These are phyloP conservation scores for Aspergillus alliaceus DNA, from an alignment of 2,329 filamentous ascomycete genomes.

Conservation along the genomic window DNA sequence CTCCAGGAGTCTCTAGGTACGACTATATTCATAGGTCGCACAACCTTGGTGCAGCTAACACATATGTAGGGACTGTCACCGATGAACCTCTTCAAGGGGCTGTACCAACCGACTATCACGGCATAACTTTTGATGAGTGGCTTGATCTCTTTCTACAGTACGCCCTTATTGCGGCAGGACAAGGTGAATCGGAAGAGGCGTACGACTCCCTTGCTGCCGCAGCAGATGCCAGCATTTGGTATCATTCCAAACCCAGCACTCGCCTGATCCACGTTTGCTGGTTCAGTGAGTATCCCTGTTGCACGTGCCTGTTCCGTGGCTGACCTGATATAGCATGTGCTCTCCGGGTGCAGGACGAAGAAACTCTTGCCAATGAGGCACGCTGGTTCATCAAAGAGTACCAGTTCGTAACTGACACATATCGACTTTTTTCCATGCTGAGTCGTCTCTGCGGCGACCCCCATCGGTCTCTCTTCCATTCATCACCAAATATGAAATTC, in stretches of 20 bases:
- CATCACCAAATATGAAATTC: slow-evolving; percentile 83
- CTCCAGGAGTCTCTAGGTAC: slow-evolving; percentile 45
- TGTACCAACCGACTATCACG: slow-evolving; percentile 64
- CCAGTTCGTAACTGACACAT: slow-evolving; percentile 76
- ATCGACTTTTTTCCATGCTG: slow-evolving; percentile 78
- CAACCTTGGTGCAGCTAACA: slow-evolving; percentile 12
- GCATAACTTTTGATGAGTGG: slow-evolving; percentile 81
- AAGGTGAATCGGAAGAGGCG: slow-evolving; percentile 67
- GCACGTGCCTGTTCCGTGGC: not conserved
- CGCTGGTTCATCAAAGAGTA: slow-evolving; percentile 84
- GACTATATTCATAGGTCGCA: not conserved
- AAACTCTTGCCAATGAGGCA: slow-evolving; percentile 71
- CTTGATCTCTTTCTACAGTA: slow-evolving; percentile 88
- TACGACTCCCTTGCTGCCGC: slow-evolving; percentile 80
- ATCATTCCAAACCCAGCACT: slow-evolving; percentile 64
- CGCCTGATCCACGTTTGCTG: slow-evolving; percentile 76
- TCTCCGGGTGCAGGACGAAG: slow-evolving; percentile 73
- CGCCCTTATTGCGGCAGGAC: slow-evolving; percentile 70
- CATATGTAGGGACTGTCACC: slow-evolving; percentile 17
- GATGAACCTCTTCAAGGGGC: slow-evolving; percentile 30
- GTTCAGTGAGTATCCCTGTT: slow-evolving; percentile 56
- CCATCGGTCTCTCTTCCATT: slow-evolving; percentile 63
- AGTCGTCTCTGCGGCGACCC: slow-evolving; percentile 74
- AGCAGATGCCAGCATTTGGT: slow-evolving; percentile 78
- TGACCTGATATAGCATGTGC: slow-evolving; percentile 64